phyloP scores from a whole-genome alignment of 176 grass and related monocot species.

The Aechmea fasciata region DNA sequence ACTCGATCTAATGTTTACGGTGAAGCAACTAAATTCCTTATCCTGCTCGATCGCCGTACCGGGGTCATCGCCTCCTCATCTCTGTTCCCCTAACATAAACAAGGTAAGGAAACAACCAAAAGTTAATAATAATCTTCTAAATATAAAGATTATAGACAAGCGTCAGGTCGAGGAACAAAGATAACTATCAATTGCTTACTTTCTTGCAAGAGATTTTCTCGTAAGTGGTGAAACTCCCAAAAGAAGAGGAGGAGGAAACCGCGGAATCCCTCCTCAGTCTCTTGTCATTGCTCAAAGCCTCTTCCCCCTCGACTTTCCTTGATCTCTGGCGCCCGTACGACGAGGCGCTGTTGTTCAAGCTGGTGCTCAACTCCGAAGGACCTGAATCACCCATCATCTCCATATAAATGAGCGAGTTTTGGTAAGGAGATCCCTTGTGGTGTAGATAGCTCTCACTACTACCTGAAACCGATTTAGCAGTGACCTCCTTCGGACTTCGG shows the following conservation, averaged over 20 bases:
- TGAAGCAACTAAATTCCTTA: conserved; percentile 40
- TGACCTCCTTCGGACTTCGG: conserved; percentile 10
- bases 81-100: conserved; percentile 31
- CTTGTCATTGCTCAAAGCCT: conserved; percentile 20
- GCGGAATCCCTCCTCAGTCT: conserved; percentile 46
- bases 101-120: neutral
- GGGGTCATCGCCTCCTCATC: conserved; percentile 79
- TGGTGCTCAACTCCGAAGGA: conserved; percentile 48
- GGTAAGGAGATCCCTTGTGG: conserved; percentile 15
- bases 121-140: neutral
- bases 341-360: conserved; percentile 25
- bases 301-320: conserved; percentile 25
- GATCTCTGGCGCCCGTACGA: conserved; percentile 21
- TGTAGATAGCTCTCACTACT: conserved; percentile 50
- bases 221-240: conserved; percentile 71
- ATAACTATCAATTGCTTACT: conserved; percentile 20
- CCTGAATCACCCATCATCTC: conserved; percentile 30
- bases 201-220: conserved; percentile 78
- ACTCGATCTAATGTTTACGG: conserved; percentile 23
- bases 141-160: neutral
- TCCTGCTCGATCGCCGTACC: conserved; percentile 68
- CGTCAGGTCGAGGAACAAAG: neutral
- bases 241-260: conserved; percentile 40
- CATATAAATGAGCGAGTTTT: conserved; percentile 23
- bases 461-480: conserved; percentile 32